Evolutionary conservation across 1,284 basidiomycete species (phyloP).

Genomic region (Tylopilus orsonianus): DNA sequence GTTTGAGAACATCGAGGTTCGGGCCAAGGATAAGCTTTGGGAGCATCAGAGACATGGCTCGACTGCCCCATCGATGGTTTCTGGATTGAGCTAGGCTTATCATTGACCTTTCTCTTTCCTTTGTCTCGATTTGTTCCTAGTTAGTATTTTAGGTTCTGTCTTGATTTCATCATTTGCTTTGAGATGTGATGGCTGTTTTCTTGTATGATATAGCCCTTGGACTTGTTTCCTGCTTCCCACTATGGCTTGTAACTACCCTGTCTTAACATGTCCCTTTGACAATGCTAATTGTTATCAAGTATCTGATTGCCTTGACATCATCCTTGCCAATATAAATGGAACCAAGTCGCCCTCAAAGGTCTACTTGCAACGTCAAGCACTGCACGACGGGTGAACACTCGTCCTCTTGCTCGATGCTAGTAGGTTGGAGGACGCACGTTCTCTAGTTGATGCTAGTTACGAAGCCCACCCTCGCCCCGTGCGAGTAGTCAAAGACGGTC

Average conservation of each 20-base stretch:
- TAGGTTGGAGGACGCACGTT: background rate
- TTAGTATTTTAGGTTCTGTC: background rate
- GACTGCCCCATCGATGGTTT: slow-evolving; percentile 42
- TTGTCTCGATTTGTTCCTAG: slow-evolving; percentile 12
- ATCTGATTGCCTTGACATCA: background rate
- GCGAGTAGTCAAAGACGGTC: slow-evolving; percentile 57
- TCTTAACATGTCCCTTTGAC: background rate
- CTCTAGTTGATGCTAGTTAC: slow-evolving; percentile 50
- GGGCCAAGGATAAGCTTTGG: slow-evolving; percentile 84
- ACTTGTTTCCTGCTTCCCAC: background rate
- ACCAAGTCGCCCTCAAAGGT: background rate
- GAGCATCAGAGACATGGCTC: slow-evolving; percentile 61
- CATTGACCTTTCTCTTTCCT: background rate
- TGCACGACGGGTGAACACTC: too few relatives aligned
- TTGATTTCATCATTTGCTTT: slow-evolving; percentile 1
- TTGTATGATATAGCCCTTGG: slow-evolving; percentile 10
- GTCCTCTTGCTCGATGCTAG: background rate
- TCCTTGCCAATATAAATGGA: background rate
- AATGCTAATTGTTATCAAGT: background rate
- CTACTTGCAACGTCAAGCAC: background rate
- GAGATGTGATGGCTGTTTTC: background rate
- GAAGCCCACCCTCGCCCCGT: slow-evolving; percentile 57
- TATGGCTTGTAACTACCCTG: background rate
- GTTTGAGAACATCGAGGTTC: slow-evolving; percentile 86
- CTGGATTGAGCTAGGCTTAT: slow-evolving; percentile 31